Base-by-base conservation (phyloP, 192 early-diverging fungal species). In the Gigaspora rosea region DNA sequence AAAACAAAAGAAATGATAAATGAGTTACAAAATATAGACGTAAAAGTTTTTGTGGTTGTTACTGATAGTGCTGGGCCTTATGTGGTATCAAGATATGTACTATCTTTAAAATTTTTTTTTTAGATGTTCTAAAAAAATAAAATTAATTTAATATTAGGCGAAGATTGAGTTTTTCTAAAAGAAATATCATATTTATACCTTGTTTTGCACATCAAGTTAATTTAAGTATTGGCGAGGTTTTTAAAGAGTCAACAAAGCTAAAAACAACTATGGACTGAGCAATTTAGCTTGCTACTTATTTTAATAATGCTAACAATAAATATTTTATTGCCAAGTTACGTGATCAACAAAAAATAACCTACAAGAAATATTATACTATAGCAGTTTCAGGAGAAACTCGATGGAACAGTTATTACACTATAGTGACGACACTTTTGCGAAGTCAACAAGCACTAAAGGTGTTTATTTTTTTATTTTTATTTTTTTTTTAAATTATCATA, bases 81-180 rank as follows among this genome's bases (percentile, higher is more conserved):
- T 56, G 50, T n/a, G 32, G 69, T 20, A 33, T 6, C 46, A 8
- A 51, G 69, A 18, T 71, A 71, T 56, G 22, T 67, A 46, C 35
- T 36, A 67, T 67, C 46, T 16, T 62, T 67, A 36, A 67, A 36
- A n/a, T n/a, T 46, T 8, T 36, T 50, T 54, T 48, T 71, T 48
- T 32, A 32, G 22, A n/a, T 71, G 68, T 54, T 80, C 80, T 56
- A 35, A 35, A 11, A 72, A 71, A 48, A 52, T 65, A 47, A 20
- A 69, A 58, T 8, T 22, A 8, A 16, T 54, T 67, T 67, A 35
- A 36, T 18, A 67, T 67, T 67, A 36, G 36, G 10, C 33, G 20
- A 16, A 16, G 61, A 62, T 22, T 62, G 20, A 62, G 61, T 2
- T 2, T 62, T 62, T 18, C 10, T 18, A 6, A 62, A 22, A 62